Evolutionary conservation across 352 stramenopile genomes (phyloP), one percentile per base, ranked within the genome.

Genomic region (Phytophthora capsici): DNA sequence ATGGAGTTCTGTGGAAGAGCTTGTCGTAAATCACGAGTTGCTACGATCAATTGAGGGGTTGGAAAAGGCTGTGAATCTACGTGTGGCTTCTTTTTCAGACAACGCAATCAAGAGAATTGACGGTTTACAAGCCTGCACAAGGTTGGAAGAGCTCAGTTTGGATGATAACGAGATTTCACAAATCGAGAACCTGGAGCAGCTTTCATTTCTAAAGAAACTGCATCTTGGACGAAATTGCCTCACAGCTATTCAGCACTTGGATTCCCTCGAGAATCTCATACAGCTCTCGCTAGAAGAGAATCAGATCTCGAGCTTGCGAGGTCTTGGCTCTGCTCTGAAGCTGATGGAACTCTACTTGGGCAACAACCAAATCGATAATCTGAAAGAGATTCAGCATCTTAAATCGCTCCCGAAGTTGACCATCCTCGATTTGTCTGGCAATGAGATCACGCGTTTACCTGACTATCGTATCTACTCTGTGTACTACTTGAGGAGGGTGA

Each of bases 341-440:
- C 63, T 96, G 8, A 93, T 95, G 87, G 89, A 97, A 49, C 59
- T 97, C 0, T 97, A 97, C 63, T 71, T 95, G n/a, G 84, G 88
- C 6, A 89, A 88, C 56, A 97, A 97, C 52, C 65, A 78, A 16
- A 86, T 97, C 34, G 81, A 88, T n/a, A 77, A 78, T 9, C 26
- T 97, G 14, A 94, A 90, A 28, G 84, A 92, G 36, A 69, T 95
- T 5, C 88, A 94, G 54, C 77, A 94, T 36, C 56, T 97, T 3
- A 94, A 95, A 28, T 66, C 77, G 0, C 64, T 97, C 7, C 86
- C 89, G 0, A 93, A 94, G 30, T 73, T 97, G 5, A 94, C 91
- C 26, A 96, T 97, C 48, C 69, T 96, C 6, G 89, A 97, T 53
- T 63, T 96, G 43, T 78, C 77, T 1, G 89, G 87, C n/a, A 97